Conservation (phyloP, 257 asterid genomes). For the Cordia subcordata region DNA sequence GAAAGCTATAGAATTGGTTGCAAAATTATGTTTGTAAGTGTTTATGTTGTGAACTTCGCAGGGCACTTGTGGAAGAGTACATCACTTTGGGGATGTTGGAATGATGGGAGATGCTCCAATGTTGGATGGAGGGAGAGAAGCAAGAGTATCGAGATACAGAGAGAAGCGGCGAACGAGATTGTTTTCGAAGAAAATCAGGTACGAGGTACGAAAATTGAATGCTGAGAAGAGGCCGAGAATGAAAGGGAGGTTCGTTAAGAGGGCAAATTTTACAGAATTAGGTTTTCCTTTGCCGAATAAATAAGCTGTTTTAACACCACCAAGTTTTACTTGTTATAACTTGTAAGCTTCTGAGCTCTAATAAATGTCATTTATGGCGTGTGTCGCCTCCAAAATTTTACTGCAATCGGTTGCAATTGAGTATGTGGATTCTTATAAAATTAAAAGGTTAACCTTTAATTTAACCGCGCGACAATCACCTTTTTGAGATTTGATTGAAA, state of each 20-base stretch:
- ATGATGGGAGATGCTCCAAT: slow-evolving; percentile 23
- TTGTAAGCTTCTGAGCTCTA: too few relatives aligned
- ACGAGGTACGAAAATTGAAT: slow-evolving; percentile 87
- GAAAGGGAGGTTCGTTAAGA: slow-evolving; percentile 95
- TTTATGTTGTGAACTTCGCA: slow-evolving; percentile 13
- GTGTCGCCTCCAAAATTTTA: too few relatives aligned
- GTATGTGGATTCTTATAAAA: too few relatives aligned
- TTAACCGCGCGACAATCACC: too few relatives aligned
- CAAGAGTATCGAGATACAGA: slow-evolving; percentile 76
- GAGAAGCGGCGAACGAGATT: slow-evolving; percentile 81
- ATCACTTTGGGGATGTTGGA: slow-evolving; percentile 41
- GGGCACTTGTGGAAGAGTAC: slow-evolving; percentile 50
- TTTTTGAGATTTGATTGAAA: too few relatives aligned
- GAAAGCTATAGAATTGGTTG: neutral
- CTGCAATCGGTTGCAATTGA: too few relatives aligned
- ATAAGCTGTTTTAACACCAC: neutral
- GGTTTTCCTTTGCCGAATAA: slow-evolving; percentile 27
- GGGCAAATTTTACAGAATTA: slow-evolving; percentile 42
- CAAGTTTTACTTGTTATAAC: neutral
- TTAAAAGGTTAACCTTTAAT: too few relatives aligned
- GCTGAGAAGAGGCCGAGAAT: slow-evolving; percentile 96
- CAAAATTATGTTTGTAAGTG: too few relatives aligned
- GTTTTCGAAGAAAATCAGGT: slow-evolving; percentile 87
- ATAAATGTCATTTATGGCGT: too few relatives aligned
- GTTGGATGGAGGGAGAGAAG: slow-evolving; percentile 73